Evolutionary conservation across 179 eudicot species (phyloP).

Genomic region (Vitellaria paradoxa): DNA sequence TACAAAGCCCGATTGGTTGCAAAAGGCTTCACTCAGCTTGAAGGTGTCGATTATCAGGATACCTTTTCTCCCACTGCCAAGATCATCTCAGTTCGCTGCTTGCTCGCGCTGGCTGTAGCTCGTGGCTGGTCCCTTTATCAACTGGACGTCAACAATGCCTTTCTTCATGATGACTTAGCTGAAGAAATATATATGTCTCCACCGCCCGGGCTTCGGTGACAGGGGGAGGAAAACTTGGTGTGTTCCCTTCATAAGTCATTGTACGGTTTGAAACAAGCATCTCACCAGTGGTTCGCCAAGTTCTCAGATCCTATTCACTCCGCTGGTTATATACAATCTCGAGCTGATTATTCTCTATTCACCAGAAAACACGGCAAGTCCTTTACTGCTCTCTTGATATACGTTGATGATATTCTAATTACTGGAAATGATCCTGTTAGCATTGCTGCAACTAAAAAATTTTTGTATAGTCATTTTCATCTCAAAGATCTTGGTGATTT

Average conservation of each 20-base stretch:
- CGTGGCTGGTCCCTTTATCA: not conserved
- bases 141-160: not conserved
- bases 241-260: conserved; percentile 8
- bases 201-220: not conserved
- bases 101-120: not conserved
- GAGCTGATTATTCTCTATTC: conserved; percentile 9
- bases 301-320: not conserved
- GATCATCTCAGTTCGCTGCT: not conserved
- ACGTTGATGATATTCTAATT: conserved; percentile 9
- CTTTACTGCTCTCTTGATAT: not conserved
- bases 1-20: conserved; percentile 7
- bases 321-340: not conserved
- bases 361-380: not conserved
- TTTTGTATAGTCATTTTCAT: not conserved
- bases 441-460: not conserved
- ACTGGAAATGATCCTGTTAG: not conserved
- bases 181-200: conserved; percentile 1
- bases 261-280: conserved; percentile 2
- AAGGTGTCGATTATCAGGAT: conserved; percentile 3
- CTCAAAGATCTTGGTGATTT: conserved; percentile 4
- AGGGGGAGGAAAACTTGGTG: not conserved
- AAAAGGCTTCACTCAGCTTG: conserved; percentile 1
- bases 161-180: not conserved
- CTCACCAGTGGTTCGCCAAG: not conserved
- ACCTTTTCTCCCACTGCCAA: not conserved